A percentile compares a stretch with the other conserved stretches of the same genome.
Conservation (phyloP, 495 filamentous ascomycete genomes). For the Aspergillus conjunctus region DNA sequence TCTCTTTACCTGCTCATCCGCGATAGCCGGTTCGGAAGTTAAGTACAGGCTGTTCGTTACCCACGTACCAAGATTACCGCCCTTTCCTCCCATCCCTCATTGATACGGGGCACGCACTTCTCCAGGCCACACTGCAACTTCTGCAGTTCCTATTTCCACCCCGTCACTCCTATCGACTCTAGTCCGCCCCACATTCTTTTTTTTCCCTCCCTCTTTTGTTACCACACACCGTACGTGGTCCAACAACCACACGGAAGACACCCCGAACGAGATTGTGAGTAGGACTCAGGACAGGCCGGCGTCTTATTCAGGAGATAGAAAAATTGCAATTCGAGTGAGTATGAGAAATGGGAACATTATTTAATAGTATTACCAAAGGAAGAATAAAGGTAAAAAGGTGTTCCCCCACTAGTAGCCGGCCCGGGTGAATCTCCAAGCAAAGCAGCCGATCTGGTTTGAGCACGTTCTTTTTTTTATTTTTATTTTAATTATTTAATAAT, state of each 20-base stretch:
- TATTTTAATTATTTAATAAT: slow-evolving; percentile 15
- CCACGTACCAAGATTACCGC: slow-evolving; percentile 12
- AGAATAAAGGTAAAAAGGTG: slow-evolving; percentile 15
- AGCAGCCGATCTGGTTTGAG: slow-evolving; percentile 32
- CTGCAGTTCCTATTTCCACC: slow-evolving; percentile 29
- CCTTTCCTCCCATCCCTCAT: slow-evolving; percentile 9
- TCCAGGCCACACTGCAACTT: slow-evolving; percentile 30
- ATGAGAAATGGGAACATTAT: not conserved
- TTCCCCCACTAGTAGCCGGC: slow-evolving; percentile 23
- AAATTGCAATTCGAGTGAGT: not conserved
- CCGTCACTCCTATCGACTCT: slow-evolving; percentile 28
- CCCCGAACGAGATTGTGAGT: slow-evolving; percentile 9
- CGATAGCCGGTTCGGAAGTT: slow-evolving; percentile 30
- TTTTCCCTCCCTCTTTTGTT: slow-evolving; percentile 17
- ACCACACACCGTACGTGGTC: slow-evolving; percentile 21
- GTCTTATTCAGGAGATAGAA: not conserved
- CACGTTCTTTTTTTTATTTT: slow-evolving; percentile 30
- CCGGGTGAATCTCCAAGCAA: slow-evolving; percentile 27
- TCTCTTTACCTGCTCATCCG: slow-evolving; percentile 25
- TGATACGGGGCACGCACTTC: slow-evolving; percentile 31
- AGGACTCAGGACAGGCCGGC: not conserved
- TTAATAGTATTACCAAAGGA: slow-evolving; percentile 4
- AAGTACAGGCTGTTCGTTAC: slow-evolving; percentile 16
- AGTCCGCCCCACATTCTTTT: slow-evolving; percentile 23
- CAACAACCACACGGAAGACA: slow-evolving; percentile 22